Conservation (phyloP, 495 filamentous ascomycete genomes). For the Penicillium herquei region DNA sequence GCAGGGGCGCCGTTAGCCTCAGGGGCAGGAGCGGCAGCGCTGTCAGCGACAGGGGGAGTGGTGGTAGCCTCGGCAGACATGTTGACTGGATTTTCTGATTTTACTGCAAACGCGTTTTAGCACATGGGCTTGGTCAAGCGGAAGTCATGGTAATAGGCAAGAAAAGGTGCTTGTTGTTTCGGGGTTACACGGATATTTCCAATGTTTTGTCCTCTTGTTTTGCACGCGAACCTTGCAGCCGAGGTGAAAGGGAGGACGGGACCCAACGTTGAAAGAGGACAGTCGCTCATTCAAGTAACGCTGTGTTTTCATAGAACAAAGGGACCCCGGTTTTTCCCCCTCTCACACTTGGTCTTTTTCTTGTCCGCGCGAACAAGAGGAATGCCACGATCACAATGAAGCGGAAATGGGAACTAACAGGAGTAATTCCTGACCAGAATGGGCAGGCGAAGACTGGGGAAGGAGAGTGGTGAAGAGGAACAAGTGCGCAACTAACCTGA, state of each 20-base stretch:
- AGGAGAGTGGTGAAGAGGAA: not conserved
- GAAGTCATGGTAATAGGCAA: not conserved
- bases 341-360: too few species aligned
- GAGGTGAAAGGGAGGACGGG: slow-evolving; percentile 7
- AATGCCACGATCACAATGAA: too few species aligned
- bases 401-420: too few species aligned
- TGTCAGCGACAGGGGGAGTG: slow-evolving; percentile 41
- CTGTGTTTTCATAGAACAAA: too few species aligned
- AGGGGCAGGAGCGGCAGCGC: slow-evolving; percentile 38
- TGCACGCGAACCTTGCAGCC: not conserved
- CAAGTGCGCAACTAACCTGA: slow-evolving; percentile 21
- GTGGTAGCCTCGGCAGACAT: slow-evolving; percentile 50
- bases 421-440: too few species aligned
- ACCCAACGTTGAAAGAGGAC: too few species aligned
- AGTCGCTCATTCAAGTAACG: too few species aligned
- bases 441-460: not conserved
- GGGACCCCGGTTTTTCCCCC: too few species aligned
- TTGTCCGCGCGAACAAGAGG: too few species aligned
- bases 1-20: slow-evolving; percentile 35
- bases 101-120: slow-evolving; percentile 19
- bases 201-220: slow-evolving; percentile 4
- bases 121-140: slow-evolving; percentile 7
- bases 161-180: not conserved
- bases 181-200: too few species aligned
- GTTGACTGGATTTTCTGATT: slow-evolving; percentile 27